Base-by-base conservation (phyloP, 768 basidiomycete species). In the Rhizopogon vinicolor region DNA sequence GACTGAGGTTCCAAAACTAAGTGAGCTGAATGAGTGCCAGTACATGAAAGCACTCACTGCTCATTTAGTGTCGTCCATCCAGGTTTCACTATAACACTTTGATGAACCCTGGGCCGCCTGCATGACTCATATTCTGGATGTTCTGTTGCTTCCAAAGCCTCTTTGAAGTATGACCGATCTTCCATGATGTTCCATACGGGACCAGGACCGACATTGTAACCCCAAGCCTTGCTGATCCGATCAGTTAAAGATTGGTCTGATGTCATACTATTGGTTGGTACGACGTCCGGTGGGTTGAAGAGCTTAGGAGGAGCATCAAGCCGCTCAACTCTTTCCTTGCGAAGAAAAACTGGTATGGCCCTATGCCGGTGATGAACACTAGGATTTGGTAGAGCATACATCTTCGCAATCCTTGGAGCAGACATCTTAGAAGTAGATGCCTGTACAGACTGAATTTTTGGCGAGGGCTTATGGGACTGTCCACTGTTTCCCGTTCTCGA, bases 141-240 rank as follows among this genome's bases (percentile, higher is more conserved):
- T 8, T 65, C 57, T 3, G 70, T 70, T 10, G 64, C 55, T 22
- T 31, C 31, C 33, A 64, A 56, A 3, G 79, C 75, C 60, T 92
- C 91, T 63, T 88, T 91, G 67, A 75, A 92, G 80, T 87, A 93
- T 1, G 79, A 82, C 49, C 89, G 70, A 59, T 93, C 91, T 63
- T 93, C 91, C 42, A 80, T 69, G 37, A 91, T 68, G 56, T 91
- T 86, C 89, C 90, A 93, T 6, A 90, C 62, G 1, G 90, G 89
- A 0, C 91, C 91, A 3, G 82, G 66, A 3, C 90, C 89, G 13
- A 88, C 80, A 59, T 88, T 89, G 62, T 80, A 83, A 0, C 86
- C 83, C 86, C 85, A 89, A 0, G 86, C 75, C 62, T 84, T 89
- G 61, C 78, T 84, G 8, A 87, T 56, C 43, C 86, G 76, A 49